These are phyloP conservation scores for Trichophyton verrucosum DNA, from an alignment of 2,329 filamentous ascomycete genomes.

Conservation along the genomic window DNA sequence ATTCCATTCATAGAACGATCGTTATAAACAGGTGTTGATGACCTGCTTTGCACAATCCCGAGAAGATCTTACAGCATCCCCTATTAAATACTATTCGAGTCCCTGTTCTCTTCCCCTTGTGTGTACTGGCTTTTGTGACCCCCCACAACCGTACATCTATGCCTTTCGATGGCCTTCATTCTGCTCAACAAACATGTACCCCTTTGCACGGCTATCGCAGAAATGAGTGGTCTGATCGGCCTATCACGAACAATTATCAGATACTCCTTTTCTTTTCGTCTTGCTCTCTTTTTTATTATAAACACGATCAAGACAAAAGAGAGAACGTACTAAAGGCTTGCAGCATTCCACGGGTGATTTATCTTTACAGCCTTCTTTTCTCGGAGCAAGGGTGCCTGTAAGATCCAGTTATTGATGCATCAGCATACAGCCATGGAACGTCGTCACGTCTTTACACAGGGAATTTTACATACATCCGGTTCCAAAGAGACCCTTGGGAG, in stretches of 20 bases:
- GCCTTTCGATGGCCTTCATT: not conserved
- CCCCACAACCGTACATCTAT: not conserved
- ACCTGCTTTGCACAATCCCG: not conserved
- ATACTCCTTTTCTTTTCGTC: not conserved
- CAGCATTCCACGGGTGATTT: conserved; percentile 8
- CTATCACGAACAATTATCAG: not conserved
- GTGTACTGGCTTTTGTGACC: not conserved
- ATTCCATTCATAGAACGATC: not conserved
- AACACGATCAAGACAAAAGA: not conserved
- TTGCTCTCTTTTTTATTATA: no score
- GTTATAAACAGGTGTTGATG: not conserved
- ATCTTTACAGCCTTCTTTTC: conserved; percentile 9
- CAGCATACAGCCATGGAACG: not conserved
- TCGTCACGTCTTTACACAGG: not conserved
- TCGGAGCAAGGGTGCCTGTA: conserved; percentile 6
- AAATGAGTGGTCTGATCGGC: conserved; percentile 4
- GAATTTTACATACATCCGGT: conserved; percentile 6
- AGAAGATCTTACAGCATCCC: not conserved
- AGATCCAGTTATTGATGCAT: not conserved
- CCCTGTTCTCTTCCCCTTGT: not conserved
- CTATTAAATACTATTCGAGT: not conserved
- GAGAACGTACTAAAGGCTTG: conserved; percentile 5
- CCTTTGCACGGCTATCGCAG: conserved; percentile 6
- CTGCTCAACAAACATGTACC: not conserved
- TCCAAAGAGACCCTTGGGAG: conserved; percentile 5